These are phyloP conservation scores for Fraxinus albicans DNA, from an alignment of 305 asterid genomes.

Conservation along the genomic window DNA sequence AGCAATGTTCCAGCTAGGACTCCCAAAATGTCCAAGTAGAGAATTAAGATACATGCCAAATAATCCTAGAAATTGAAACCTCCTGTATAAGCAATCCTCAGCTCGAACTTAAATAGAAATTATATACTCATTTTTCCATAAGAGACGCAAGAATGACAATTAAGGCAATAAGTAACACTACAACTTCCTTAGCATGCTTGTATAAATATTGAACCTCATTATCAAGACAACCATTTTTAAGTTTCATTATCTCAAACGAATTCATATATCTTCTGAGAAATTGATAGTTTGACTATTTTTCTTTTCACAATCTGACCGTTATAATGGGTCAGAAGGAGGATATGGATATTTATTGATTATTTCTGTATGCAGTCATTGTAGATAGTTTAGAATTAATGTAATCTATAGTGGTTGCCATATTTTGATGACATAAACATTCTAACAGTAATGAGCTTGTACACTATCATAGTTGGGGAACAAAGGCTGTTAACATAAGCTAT, in stretches of 20 bases:
- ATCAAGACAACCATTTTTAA: background rate
- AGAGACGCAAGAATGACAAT: background rate
- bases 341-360: background rate
- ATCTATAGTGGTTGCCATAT: background rate
- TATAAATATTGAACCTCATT: background rate
- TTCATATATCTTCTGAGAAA: background rate
- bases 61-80: background rate
- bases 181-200: background rate
- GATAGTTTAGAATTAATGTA: background rate
- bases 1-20: too few relatives aligned
- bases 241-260: background rate
- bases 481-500: background rate
- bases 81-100: conserved; percentile 1
- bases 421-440: background rate
- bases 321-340: background rate
- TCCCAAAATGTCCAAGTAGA: background rate
- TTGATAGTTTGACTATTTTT: background rate
- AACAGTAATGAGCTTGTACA: background rate
- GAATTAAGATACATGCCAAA: background rate
- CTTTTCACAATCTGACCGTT: background rate
- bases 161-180: background rate
- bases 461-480: background rate
- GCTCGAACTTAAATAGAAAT: background rate
- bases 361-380: background rate
- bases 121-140: background rate